Conservation (phyloP, 2,329 filamentous ascomycete genomes). For the Arachnopeziza araneosa region DNA sequence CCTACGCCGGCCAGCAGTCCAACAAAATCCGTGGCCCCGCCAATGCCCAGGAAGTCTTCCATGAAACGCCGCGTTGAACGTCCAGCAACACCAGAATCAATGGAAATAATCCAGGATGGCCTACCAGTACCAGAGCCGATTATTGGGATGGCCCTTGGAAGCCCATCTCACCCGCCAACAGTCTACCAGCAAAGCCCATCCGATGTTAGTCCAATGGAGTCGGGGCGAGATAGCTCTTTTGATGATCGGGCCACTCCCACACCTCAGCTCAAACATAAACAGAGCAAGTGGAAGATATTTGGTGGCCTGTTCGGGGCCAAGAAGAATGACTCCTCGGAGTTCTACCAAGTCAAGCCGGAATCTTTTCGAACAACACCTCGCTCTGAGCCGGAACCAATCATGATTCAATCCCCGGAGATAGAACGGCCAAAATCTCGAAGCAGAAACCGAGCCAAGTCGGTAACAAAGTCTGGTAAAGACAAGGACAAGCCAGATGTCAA, state of each 20-base stretch:
- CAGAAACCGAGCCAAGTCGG: slow-evolving; percentile 20
- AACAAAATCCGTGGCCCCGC: slow-evolving; percentile 6
- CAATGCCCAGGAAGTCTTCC: slow-evolving; percentile 14
- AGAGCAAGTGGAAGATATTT: slow-evolving; percentile 56
- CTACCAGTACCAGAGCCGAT: slow-evolving; percentile 8
- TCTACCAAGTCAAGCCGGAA: slow-evolving; percentile 29
- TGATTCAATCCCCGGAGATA: not conserved
- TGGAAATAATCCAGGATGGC: slow-evolving; percentile 7
- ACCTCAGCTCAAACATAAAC: slow-evolving; percentile 34
- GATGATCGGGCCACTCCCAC: not conserved
- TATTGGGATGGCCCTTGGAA: slow-evolving; percentile 72
- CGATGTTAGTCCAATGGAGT: not conserved
- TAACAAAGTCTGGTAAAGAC: slow-evolving; percentile 12
- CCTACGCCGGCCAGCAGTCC: slow-evolving; percentile 19
- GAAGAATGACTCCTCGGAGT: slow-evolving; percentile 32
- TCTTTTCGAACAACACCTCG: not conserved
- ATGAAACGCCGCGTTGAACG: slow-evolving; percentile 6
- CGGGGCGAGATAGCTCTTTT: not conserved
- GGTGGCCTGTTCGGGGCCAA: slow-evolving; percentile 41
- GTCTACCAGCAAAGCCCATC: slow-evolving; percentile 14
- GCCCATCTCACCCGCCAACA: slow-evolving; percentile 44
- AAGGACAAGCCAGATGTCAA: slow-evolving; percentile 10
- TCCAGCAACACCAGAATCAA: slow-evolving; percentile 17
- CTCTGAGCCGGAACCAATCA: not conserved
- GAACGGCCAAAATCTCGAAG: slow-evolving; percentile 13